Conservation (phyloP, 371 early-diverging fungal species). For the Chytridiales sp. region DNA sequence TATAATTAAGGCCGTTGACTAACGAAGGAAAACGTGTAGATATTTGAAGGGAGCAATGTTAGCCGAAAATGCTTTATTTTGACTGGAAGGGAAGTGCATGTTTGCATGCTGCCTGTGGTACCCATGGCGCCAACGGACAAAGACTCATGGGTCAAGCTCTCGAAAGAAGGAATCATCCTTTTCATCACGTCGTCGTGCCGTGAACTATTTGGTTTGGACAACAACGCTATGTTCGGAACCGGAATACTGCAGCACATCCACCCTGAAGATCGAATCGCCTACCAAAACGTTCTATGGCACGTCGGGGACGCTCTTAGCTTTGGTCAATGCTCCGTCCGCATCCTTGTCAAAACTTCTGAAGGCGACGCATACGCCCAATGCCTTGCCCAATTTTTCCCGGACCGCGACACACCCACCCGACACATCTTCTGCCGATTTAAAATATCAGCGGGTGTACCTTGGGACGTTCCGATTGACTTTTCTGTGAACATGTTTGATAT, state of each 20-base stretch:
- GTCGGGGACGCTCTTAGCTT: constrained; percentile 42
- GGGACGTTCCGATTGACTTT: background rate
- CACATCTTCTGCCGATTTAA: too few species aligned
- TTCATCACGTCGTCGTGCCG: constrained; percentile 13
- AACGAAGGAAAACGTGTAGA: constrained; percentile 12
- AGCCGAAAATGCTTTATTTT: constrained; percentile 65
- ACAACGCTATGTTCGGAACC: constrained; percentile 48
- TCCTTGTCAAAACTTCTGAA: constrained; percentile 3
- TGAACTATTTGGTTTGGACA: constrained; percentile 40
- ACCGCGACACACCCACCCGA: constrained; percentile 5
- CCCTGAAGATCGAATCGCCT: constrained; percentile 45
- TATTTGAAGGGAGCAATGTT: constrained; percentile 53
- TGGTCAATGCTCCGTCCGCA: constrained; percentile 19
- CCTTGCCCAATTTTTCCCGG: constrained; percentile 19
- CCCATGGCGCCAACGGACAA: constrained; percentile 12
- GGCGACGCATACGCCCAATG: background rate
- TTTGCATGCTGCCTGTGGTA: constrained; percentile 35
- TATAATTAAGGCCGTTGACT: background rate
- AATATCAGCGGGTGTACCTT: constrained; percentile 10
- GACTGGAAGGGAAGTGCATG: constrained; percentile 53
- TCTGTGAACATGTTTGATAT: constrained; percentile 27
- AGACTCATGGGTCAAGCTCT: constrained; percentile 66
- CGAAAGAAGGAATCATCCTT: constrained; percentile 59
- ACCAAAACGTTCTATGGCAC: constrained; percentile 42
- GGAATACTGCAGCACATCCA: constrained; percentile 58